Evolutionary conservation across 441 rosid species (phyloP).

Genomic region (Hura crepitans): DNA sequence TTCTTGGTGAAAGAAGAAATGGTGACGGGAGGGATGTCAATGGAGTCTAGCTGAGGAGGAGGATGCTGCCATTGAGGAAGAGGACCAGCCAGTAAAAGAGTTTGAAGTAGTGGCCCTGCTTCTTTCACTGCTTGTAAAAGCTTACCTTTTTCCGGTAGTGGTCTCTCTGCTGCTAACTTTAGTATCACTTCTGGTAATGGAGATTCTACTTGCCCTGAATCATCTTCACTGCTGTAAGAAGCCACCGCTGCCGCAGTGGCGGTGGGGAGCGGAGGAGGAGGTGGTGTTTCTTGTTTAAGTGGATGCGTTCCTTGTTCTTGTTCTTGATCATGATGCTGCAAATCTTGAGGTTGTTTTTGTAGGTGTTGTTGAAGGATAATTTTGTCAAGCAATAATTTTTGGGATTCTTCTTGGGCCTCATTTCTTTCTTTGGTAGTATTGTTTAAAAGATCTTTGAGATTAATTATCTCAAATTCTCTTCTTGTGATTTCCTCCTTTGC

Average conservation of each 20-base stretch:
- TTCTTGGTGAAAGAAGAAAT: conserved; percentile 47
- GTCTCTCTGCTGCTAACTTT: conserved; percentile 43
- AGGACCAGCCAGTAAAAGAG: conserved; percentile 78
- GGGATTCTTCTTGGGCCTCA: conserved; percentile 45
- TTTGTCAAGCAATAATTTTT: conserved; percentile 40
- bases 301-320: conserved; percentile 15
- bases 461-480: conserved; percentile 47
- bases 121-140: conserved; percentile 80
- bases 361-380: conserved; percentile 38
- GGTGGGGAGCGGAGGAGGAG: conserved; percentile 15
- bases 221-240: conserved; percentile 33
- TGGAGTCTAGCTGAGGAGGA: conserved; percentile 56
- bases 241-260: not conserved
- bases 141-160: conserved; percentile 82
- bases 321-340: conserved; percentile 23
- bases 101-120: conserved; percentile 81
- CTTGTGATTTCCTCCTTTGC: conserved; percentile 62
- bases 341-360: conserved; percentile 21
- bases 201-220: conserved; percentile 9
- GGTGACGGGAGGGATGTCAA: conserved; percentile 73
- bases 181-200: conserved; percentile 26
- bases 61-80: conserved; percentile 94
- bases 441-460: conserved; percentile 45
- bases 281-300: conserved; percentile 15
- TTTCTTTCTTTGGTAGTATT: conserved; percentile 50